Conservation (phyloP, 164 flowering plant genomes). For the Nymphaea colorata region DNA sequence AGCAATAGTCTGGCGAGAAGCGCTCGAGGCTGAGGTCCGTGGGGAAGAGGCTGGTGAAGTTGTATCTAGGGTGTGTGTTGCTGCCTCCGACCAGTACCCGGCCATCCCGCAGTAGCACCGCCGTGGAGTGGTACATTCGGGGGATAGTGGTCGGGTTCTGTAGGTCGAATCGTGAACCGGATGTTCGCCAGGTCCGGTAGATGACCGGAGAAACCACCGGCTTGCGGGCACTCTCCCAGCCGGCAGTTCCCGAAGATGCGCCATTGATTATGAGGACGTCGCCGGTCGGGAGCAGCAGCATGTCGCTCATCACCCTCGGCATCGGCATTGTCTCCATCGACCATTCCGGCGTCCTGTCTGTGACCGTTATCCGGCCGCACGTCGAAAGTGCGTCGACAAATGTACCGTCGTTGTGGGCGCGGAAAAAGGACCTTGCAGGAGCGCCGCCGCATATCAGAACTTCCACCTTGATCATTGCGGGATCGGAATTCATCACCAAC, state of each 20-base stretch:
- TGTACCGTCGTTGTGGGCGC: constrained; percentile 3
- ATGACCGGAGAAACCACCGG: constrained; percentile 31
- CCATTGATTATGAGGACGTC: constrained; percentile 42
- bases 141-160: constrained; percentile 25
- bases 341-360: constrained; percentile 35
- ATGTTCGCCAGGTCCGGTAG: constrained; percentile 19
- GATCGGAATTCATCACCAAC: constrained; percentile 7
- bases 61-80: constrained; percentile 29
- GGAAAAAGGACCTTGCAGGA: constrained; percentile 21
- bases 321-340: constrained; percentile 42
- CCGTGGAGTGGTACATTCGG: constrained; percentile 40
- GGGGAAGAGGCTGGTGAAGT: constrained; percentile 26
- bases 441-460: constrained; percentile 54
- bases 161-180: constrained; percentile 23
- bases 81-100: constrained; percentile 47
- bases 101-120: constrained; percentile 37
- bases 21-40: constrained; percentile 45
- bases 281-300: constrained; percentile 40
- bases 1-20: constrained; percentile 33
- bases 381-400: constrained; percentile 24
- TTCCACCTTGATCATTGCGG: constrained; percentile 17
- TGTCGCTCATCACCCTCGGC: constrained; percentile 46
- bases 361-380: constrained; percentile 37
- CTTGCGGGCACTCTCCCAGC: constrained; percentile 33
- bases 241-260: constrained; percentile 32